Evolutionary conservation across 306 rosid species (phyloP).

Genomic region (Chamaecrista fasciculata): DNA sequence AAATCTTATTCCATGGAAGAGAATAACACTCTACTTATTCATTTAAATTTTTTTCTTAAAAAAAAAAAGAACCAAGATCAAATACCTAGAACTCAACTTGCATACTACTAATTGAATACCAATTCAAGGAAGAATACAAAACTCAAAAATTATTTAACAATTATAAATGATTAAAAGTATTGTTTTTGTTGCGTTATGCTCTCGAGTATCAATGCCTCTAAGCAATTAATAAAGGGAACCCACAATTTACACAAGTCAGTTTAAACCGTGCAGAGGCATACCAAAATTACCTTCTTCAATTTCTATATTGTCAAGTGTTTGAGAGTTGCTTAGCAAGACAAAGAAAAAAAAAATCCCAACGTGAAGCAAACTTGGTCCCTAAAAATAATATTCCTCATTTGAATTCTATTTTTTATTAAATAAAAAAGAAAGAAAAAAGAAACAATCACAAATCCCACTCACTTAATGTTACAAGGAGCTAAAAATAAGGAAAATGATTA

Average conservation of each 20-base stretch:
- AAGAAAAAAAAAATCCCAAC: not conserved
- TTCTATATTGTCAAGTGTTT: not conserved
- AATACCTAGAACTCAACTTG: not conserved
- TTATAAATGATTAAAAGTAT: not conserved
- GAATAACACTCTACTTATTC: not conserved
- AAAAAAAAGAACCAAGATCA: not conserved
- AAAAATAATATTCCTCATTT: too few relatives aligned
- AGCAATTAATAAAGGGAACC: not conserved
- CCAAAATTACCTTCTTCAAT: too few relatives aligned
- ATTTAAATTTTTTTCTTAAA: too few relatives aligned
- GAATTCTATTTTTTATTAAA: too few relatives aligned
- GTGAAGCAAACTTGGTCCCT: not conserved
- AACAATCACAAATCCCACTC: not conserved
- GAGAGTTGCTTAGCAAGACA: not conserved
- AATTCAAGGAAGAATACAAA: constrained; percentile 9
- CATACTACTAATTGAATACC: constrained; percentile 2
- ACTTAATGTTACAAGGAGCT: not conserved
- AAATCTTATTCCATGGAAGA: not conserved
- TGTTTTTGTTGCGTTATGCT: not conserved
- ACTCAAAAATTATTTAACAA: not conserved
- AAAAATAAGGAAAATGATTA: not conserved
- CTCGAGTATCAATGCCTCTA: not conserved
- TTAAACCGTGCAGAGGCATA: not conserved
- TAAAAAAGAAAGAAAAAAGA: too few relatives aligned
- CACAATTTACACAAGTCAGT: not conserved